Base-by-base conservation (phyloP, 345 rosid genomes). In the Orychophragmus violaceus region DNA sequence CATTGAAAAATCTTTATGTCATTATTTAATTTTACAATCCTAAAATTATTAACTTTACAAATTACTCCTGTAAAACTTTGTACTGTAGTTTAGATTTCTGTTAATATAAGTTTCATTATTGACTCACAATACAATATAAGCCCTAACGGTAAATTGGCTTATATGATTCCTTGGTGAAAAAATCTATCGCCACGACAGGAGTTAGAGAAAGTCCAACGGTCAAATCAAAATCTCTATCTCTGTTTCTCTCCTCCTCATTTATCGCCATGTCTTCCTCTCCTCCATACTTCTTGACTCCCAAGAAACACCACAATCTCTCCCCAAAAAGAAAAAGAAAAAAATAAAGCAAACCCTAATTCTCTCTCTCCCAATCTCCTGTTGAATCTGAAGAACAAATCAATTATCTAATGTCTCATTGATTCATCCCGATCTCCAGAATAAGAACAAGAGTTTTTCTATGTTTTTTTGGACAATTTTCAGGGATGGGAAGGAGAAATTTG, bases 181-280 rank as follows among this genome's bases (percentile, higher is more conserved):
- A 33, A 36, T 51, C 21, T 53, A 52, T 39, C 27, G 53, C 37
- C 25, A 37, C n/a, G n/a, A n/a, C n/a, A n/a, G n/a, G 51, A 52
- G 37, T 52, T 7, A 27, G 33, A 57, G 11, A 45, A 56, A 56
- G 64, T 67, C 71, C 8, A 67, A 55, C 3, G 64, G 56, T 67
- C 56, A 44, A 67, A 67, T 16, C 8, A 66, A 55, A 42, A 27
- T 53, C 70, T 58, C 50, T 50, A 22, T 48, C 1, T 27, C n/a
- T n/a, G 25, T 36, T 57, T 74, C 60, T 54, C 49, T 18, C 50
- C 3, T 28, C 83, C 83, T 42, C 68, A 16, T 16, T 72, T 64
- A 59, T 68, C 84, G 81, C 80, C 92, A 56, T 54, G 53, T 78
- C 80, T 71, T 73, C 77, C 90, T 79, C 95, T 75, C 84, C 72